Evolutionary conservation across 2,329 filamentous ascomycete genomes (phyloP), one percentile per base, ranked within the genome.

Genomic region (Beauveria sp.): DNA sequence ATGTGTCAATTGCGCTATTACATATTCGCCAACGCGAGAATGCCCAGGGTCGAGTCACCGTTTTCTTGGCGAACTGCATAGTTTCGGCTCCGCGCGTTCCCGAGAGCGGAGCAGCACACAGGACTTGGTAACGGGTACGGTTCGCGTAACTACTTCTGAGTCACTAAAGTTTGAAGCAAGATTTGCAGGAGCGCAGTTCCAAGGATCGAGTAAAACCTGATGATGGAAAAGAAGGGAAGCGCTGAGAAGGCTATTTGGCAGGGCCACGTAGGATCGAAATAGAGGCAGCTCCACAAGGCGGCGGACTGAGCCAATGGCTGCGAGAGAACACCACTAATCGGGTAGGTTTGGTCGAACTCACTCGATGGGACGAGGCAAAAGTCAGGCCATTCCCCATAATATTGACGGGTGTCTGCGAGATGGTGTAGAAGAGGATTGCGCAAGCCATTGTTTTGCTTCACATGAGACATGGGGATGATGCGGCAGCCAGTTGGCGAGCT

Each of bases 321-420:
- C 4, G n/a, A 52, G 14, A 22, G 47, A 16, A 40, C 5, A 26
- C 16, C 47, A 52, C 57, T 52, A 59, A 59, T 59, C 57, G 57
- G 57, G 57, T 14, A 59, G 26, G 47, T 52, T 59, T 52, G 3
- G 38, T 42, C 22, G 24, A 20, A 30, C 34, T 38, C 34, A 38
- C 14, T 50, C 9, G 18, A 42, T 52, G 57, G 30, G 57, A 59
- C n/a, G 47, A 26, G 52, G n/a, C 43, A 18, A 24, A 12, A 57
- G 28, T 61, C 60, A 61, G 60, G 52, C 52, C 60, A 61, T 52
- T 57, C 52, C 46, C 60, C 60, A 61, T 56, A 53, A 40, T 54
- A 46, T 26, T 6, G 34, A 34, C 18, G 18, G 40, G 4, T 24
- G 38, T 43, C 38, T 28, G 38, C 16, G 24, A 10, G 24, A 30